These are phyloP conservation scores for Macrophomina tecta DNA, from an alignment of 2,329 filamentous ascomycete genomes.

Conservation along the genomic window DNA sequence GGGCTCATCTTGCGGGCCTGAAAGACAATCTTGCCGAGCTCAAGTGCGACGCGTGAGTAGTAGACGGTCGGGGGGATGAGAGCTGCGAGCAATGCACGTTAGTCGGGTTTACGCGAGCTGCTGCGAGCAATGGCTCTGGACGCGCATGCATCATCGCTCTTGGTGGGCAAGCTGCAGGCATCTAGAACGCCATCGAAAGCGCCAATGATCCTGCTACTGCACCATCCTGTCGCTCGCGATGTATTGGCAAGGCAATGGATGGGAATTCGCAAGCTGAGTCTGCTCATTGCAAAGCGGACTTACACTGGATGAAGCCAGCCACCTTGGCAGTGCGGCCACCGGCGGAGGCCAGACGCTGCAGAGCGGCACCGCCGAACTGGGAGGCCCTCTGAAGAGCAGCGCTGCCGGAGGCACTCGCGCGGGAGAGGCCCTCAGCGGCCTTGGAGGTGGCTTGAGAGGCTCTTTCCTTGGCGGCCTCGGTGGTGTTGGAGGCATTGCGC, in stretches of 20 bases:
- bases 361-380: conserved; percentile 51
- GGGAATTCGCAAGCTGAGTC: neutral
- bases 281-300: conserved; percentile 47
- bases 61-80: conserved; percentile 86
- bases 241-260: neutral
- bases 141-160: conserved; percentile 10
- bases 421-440: conserved; percentile 82
- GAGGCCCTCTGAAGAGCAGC: conserved; percentile 76
- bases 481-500: conserved; percentile 57
- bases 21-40: conserved; percentile 88
- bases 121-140: neutral
- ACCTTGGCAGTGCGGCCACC: conserved; percentile 83
- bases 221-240: neutral
- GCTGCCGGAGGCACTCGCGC: conserved; percentile 79
- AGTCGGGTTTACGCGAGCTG: conserved; percentile 31
- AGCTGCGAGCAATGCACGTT: conserved; percentile 58
- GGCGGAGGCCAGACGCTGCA: conserved; percentile 72
- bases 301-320: conserved; percentile 85
- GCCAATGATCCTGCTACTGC: conserved; percentile 11
- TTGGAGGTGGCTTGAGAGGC: conserved; percentile 57
- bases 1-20: conserved; percentile 88
- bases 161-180: conserved; percentile 14
- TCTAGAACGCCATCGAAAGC: conserved; percentile 23
- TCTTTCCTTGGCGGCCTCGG: conserved; percentile 56
- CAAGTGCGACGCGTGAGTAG: conserved; percentile 87